Evolutionary conservation across 805 yeast genomes (phyloP).

Genomic region (Wickerhamomyces rabaulensis): DNA sequence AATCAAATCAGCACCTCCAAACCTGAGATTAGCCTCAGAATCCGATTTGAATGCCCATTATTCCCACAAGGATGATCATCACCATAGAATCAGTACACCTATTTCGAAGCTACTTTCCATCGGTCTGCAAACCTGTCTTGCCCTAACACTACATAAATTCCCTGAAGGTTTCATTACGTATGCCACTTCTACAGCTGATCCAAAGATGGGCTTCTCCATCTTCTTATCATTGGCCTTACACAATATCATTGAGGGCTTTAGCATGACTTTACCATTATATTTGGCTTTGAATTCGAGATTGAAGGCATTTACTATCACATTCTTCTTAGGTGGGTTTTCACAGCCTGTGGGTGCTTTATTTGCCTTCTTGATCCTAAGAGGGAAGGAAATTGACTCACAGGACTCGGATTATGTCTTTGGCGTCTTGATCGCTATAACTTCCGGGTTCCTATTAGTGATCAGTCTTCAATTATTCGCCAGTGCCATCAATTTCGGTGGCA

Average conservation of each 20-base stretch:
- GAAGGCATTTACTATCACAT: slow-evolving; percentile 61
- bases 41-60: slow-evolving; percentile 24
- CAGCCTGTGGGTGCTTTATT: slow-evolving; percentile 87
- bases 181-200: slow-evolving; percentile 66
- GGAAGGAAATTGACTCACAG: slow-evolving; percentile 29
- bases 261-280: slow-evolving; percentile 87
- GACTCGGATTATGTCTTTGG: slow-evolving; percentile 46
- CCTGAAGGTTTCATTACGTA: slow-evolving; percentile 94
- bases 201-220: slow-evolving; percentile 69
- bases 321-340: slow-evolving; percentile 72
- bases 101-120: slow-evolving; percentile 74
- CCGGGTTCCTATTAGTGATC: slow-evolving; percentile 81
- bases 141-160: slow-evolving; percentile 81
- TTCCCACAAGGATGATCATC: slow-evolving; percentile 47
- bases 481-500: slow-evolving; percentile 75
- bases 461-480: slow-evolving; percentile 84
- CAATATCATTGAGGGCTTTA: slow-evolving; percentile 90
- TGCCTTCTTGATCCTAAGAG: slow-evolving; percentile 50
- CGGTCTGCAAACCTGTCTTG: slow-evolving; percentile 86
- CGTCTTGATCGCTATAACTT: slow-evolving; percentile 60
- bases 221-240: slow-evolving; percentile 84
- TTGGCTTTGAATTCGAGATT: slow-evolving; percentile 60
- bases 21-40: slow-evolving; percentile 17
- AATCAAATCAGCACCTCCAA: background rate
- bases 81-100: slow-evolving; percentile 76